Conservation (phyloP, 371 early-diverging fungal genomes). For the Mucor ambiguus region DNA sequence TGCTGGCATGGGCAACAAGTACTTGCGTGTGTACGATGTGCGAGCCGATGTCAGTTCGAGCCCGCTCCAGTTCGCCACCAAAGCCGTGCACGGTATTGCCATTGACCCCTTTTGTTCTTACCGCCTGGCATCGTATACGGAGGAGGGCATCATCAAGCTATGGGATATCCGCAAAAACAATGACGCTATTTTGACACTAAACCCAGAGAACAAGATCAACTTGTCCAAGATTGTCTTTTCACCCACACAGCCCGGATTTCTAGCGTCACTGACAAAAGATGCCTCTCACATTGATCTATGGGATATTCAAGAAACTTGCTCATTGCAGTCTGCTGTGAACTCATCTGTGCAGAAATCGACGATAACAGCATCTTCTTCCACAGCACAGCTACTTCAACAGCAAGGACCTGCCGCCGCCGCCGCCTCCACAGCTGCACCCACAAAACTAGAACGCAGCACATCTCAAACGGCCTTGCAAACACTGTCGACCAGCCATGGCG, state of each 20-base stretch:
- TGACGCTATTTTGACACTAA: constrained; percentile 54
- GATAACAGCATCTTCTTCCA: not conserved
- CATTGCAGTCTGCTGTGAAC: constrained; percentile 26
- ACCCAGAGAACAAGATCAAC: constrained; percentile 39
- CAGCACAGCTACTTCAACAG: not conserved
- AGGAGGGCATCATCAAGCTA: constrained; percentile 71
- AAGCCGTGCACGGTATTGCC: constrained; percentile 72
- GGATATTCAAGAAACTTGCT: constrained; percentile 65
- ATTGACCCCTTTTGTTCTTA: constrained; percentile 74
- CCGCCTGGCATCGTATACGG: constrained; percentile 74
- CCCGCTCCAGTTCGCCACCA: constrained; percentile 65
- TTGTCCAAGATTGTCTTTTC: constrained; percentile 67
- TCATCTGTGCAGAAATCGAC: constrained; percentile 16
- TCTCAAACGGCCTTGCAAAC: constrained; percentile 6
- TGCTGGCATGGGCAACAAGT: constrained; percentile 80
- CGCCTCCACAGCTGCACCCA: not conserved
- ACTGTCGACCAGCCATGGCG: not conserved
- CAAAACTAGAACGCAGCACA: not conserved
- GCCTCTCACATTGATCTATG: constrained; percentile 58
- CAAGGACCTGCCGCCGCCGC: no score
- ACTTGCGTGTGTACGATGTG: constrained; percentile 74
- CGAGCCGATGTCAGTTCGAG: constrained; percentile 44
- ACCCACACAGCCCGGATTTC: constrained; percentile 62
- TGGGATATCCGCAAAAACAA: constrained; percentile 78
- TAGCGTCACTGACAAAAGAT: constrained; percentile 70